These are phyloP conservation scores for Astathelohania contejeani DNA, from an alignment of 371 early-diverging fungal species.

Conservation along the genomic window DNA sequence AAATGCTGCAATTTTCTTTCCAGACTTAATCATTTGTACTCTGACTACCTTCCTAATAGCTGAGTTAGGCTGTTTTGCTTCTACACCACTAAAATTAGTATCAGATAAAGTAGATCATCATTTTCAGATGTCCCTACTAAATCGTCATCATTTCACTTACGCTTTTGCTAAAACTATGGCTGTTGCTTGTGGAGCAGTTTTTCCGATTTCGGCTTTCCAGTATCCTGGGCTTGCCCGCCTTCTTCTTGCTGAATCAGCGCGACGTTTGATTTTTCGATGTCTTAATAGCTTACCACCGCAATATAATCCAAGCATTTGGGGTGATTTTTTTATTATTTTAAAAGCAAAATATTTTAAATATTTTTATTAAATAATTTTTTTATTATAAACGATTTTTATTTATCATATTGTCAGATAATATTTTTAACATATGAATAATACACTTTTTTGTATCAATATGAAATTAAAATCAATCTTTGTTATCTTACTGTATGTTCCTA, in stretches of 20 bases:
- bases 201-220: constrained; percentile 88
- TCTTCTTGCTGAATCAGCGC: constrained; percentile 96
- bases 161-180: constrained; percentile 99
- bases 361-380: too few relatives aligned
- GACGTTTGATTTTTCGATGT: constrained; percentile 79
- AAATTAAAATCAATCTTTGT: too few relatives aligned
- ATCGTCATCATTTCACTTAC: constrained; percentile 53
- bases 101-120: constrained; percentile 23
- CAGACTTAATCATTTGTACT: constrained; percentile 98
- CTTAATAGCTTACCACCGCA: constrained; percentile 92
- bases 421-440: too few relatives aligned
- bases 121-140: constrained; percentile 33
- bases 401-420: too few relatives aligned
- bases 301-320: constrained; percentile 64
- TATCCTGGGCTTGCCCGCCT: constrained; percentile 88
- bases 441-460: too few relatives aligned
- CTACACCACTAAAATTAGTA: constrained; percentile 68
- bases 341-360: too few relatives aligned
- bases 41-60: constrained; percentile 99
- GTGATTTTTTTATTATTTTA: too few relatives aligned
- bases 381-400: too few relatives aligned
- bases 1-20: constrained; percentile 99
- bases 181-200: constrained; percentile 88
- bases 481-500: too few relatives aligned
- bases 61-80: constrained; percentile 99